A percentile compares a stretch with the other conserved stretches of the same genome.
Evolutionary conservation across 208 protist genomes (phyloP).

Genomic region (Zelonia costaricensis): DNA sequence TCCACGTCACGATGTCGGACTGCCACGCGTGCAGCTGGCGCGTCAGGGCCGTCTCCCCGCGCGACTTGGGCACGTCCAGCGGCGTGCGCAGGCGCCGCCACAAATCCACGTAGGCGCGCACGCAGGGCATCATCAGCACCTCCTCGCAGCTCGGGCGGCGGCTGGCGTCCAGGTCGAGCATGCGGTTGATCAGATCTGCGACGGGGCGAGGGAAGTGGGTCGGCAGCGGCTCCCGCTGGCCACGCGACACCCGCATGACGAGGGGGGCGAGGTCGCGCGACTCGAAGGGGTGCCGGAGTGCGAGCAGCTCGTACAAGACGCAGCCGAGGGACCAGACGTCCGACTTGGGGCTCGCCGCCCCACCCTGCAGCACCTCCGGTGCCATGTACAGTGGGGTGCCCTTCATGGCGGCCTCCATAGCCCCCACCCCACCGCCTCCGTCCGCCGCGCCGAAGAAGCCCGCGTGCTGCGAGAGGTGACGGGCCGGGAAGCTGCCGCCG

Average conservation of each 20-base stretch:
- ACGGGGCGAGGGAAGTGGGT: slow-evolving; percentile 64
- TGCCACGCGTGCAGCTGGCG: slow-evolving; percentile 38
- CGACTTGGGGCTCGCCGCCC: slow-evolving; percentile 53
- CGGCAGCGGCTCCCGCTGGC: slow-evolving; percentile 63
- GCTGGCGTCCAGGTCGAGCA: slow-evolving; percentile 55
- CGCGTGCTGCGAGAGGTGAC: background rate
- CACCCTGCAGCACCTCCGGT: slow-evolving; percentile 89
- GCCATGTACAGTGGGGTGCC: slow-evolving; percentile 96
- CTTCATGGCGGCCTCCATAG: slow-evolving; percentile 62
- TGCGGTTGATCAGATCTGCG: slow-evolving; percentile 53
- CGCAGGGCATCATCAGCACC: slow-evolving; percentile 55
- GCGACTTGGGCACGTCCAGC: slow-evolving; percentile 22
- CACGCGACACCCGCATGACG: slow-evolving; percentile 77
- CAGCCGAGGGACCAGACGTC: slow-evolving; percentile 95
- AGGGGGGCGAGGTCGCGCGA: slow-evolving; percentile 71
- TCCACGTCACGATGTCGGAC: slow-evolving; percentile 4
- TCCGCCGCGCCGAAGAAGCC: background rate
- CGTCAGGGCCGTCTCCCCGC: slow-evolving; percentile 31
- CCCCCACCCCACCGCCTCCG: background rate
- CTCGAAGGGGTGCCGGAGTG: slow-evolving; percentile 85
- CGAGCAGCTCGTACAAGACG: slow-evolving; percentile 90
- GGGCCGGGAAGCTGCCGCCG: background rate
- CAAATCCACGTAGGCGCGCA: slow-evolving; percentile 51
- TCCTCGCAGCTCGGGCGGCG: slow-evolving; percentile 67
- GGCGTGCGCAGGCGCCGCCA: slow-evolving; percentile 33